phyloP scores from a whole-genome alignment of 441 rosid genomes.

The Pelargonium exstipulatum region DNA sequence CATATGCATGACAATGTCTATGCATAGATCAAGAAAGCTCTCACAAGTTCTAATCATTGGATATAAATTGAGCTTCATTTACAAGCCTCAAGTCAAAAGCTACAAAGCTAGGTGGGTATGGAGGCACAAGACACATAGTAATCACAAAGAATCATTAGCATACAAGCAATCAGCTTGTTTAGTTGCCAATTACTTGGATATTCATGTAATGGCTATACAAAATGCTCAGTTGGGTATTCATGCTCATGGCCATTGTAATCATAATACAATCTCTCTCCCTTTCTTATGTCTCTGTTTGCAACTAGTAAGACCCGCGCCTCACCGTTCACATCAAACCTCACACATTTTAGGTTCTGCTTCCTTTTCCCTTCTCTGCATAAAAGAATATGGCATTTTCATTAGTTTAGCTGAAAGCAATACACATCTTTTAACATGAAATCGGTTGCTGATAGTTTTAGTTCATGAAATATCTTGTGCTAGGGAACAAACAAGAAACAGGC shows the following conservation, averaged over 20 bases:
- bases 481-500: background rate
- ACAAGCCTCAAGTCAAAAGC: too few species aligned
- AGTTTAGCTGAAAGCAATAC: background rate
- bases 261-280: conserved; percentile 66
- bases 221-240: conserved; percentile 84
- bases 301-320: conserved; percentile 56
- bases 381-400: background rate
- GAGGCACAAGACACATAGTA: too few species aligned
- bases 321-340: conserved; percentile 49
- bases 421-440: too few species aligned
- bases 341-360: conserved; percentile 63
- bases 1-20: too few species aligned
- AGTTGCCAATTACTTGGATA: background rate
- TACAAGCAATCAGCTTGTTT: too few species aligned
- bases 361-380: conserved; percentile 57
- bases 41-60: too few species aligned
- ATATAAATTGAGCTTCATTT: too few species aligned
- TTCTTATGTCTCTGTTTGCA: conserved; percentile 52
- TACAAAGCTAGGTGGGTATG: too few species aligned
- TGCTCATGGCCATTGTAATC: conserved; percentile 87
- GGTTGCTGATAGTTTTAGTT: too few species aligned
- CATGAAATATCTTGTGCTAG: background rate
- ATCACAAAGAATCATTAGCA: too few species aligned
- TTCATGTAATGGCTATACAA: conserved; percentile 37
- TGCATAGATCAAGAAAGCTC: too few species aligned